Conservation (phyloP, 768 basidiomycete genomes). For the Tricholomella constricta region DNA sequence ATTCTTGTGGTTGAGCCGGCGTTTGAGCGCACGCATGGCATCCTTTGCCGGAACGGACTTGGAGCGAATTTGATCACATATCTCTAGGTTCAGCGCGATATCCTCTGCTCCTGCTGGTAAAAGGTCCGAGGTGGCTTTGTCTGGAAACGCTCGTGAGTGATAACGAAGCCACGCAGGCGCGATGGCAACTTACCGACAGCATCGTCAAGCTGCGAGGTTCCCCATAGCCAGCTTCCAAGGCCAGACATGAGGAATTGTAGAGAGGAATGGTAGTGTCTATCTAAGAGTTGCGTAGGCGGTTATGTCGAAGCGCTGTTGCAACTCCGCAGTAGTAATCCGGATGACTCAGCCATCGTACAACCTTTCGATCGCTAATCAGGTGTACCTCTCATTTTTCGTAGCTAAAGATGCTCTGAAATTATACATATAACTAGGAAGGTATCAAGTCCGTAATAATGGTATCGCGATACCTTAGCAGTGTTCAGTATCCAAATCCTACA, state of each 20-base stretch:
- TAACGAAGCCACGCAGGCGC: background rate
- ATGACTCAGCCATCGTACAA: constrained; percentile 17
- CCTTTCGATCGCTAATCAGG: too few relatives aligned
- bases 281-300: background rate
- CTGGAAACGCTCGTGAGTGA: constrained; percentile 39
- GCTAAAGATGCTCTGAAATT: too few relatives aligned
- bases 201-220: constrained; percentile 80
- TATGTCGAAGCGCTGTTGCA: constrained; percentile 1
- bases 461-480: too few relatives aligned
- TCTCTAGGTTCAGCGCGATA: constrained; percentile 91
- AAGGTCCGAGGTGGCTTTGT: constrained; percentile 93
- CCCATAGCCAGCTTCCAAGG: constrained; percentile 75
- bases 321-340: background rate
- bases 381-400: too few relatives aligned
- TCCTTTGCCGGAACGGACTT: constrained; percentile 84
- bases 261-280: background rate
- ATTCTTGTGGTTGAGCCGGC: constrained; percentile 89
- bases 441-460: background rate
- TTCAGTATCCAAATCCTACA: too few relatives aligned
- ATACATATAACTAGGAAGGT: background rate
- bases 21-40: constrained; percentile 87
- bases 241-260: constrained; percentile 47
- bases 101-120: constrained; percentile 83
- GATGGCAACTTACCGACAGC: constrained; percentile 63
- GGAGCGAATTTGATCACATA: constrained; percentile 95